A percentile compares a stretch with the other conserved stretches of the same genome.
These are phyloP conservation scores for Hypoxylon cercidicola DNA, from an alignment of 495 filamentous ascomycete genomes.

Conservation along the genomic window DNA sequence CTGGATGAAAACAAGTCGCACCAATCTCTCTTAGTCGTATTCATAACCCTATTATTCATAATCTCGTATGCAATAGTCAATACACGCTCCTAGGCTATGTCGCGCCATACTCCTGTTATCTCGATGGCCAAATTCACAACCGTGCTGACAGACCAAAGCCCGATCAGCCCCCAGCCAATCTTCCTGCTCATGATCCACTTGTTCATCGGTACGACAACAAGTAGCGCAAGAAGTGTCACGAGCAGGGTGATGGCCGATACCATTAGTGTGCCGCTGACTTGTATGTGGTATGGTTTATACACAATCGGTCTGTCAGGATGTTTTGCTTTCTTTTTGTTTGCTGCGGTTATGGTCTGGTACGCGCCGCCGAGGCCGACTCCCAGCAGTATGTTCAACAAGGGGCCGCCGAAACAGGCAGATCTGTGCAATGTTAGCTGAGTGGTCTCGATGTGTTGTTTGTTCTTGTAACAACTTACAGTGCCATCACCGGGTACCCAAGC, in stretches of 20 bases:
- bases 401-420: conserved; percentile 94
- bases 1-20: background rate
- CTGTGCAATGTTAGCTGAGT: conserved; percentile 45
- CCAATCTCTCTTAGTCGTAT: conserved; percentile 13
- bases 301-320: conserved; percentile 64
- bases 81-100: conserved; percentile 43
- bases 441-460: background rate
- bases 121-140: conserved; percentile 86
- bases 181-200: conserved; percentile 87
- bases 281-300: conserved; percentile 78
- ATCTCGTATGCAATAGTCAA: conserved; percentile 11
- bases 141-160: conserved; percentile 88
- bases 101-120: conserved; percentile 64
- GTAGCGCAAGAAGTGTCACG: conserved; percentile 78
- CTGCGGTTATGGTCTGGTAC: conserved; percentile 78
- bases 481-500: conserved; percentile 97
- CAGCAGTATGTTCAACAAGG: conserved; percentile 96
- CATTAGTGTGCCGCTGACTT: conserved; percentile 83
- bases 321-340: conserved; percentile 62
- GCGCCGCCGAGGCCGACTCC: conserved; percentile 90
- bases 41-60: conserved; percentile 9
- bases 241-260: conserved; percentile 84
- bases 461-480: conserved; percentile 63
- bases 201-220: conserved; percentile 86
- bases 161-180: conserved; percentile 84